Evolutionary conservation across 805 yeast species (phyloP), one percentile per base, ranked within the genome.

Genomic region (Saccharomycopsis schoenii): DNA sequence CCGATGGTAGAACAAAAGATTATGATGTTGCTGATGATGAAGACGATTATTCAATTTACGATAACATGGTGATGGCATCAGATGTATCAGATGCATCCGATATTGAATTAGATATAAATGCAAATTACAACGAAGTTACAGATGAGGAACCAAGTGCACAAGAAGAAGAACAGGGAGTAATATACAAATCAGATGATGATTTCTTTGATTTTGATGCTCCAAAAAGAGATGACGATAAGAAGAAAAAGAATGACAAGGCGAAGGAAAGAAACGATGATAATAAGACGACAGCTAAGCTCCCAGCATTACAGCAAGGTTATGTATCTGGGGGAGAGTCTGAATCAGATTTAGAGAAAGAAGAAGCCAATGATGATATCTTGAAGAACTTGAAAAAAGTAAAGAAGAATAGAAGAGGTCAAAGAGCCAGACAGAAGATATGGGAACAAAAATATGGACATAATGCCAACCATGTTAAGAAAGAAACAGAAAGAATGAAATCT

Each of bases 361-460:
- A 75, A 56, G 75, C 72, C 40, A 78, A 77, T 41, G 79, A 77
- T 68, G 70, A 75, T 56, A 76, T 79, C 10, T 83, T 83, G 5
- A 80, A 83, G 61, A 77, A 76, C 56, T 74, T 78, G 2, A 83
- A 85, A 1, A 71, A 66, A 52, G 66, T 69, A 69, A 81, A 93
- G 65, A 90, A 91, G 68, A 94, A 94, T 72, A 80, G 99, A 74
- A 83, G 97, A 72, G 99, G 99, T 29, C 99, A 94, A 76, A 80
- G 98, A 63, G 99, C 97, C 0, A 84, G 99, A 75, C 94, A 93
- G 72, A 87, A 88, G 77, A 90, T 94, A 58, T 94, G 98, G 98
- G 99, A 91, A 70, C 76, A 81, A 74, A 93, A 94, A 72, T 94
- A 78, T 70, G 98, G 98, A 34, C 72, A 72, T 19, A 75, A 77